These are phyloP conservation scores for Saccharum hybrid DNA, from an alignment of 202 grass and related monocot species.

Conservation along the genomic window DNA sequence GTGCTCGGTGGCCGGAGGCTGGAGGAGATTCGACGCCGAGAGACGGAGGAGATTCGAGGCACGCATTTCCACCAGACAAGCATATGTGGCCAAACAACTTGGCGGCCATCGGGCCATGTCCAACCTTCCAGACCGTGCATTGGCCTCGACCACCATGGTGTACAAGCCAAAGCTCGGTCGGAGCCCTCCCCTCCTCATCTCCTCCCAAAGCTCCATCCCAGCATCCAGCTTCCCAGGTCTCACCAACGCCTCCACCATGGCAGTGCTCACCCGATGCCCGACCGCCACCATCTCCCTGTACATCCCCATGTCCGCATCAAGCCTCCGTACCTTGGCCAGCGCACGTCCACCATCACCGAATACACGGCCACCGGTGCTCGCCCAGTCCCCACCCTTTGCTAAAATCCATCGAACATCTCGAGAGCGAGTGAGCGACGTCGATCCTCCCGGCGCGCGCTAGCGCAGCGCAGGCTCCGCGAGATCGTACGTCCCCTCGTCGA, in stretches of 20 bases:
- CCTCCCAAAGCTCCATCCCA: conserved; percentile 84
- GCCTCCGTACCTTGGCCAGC: conserved; percentile 79
- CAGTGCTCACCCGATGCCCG: conserved; percentile 59
- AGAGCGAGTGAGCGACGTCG: conserved; percentile 52
- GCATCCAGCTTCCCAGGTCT: conserved; percentile 86
- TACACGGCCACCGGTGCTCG: conserved; percentile 56
- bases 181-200: conserved; percentile 71
- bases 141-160: conserved; percentile 85
- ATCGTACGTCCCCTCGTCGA: conserved; percentile 77
- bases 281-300: conserved; percentile 83
- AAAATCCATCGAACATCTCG: conserved; percentile 88
- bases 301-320: conserved; percentile 78
- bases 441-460: conserved; percentile 72
- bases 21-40: too few relatives aligned
- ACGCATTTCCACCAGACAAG: too few relatives aligned
- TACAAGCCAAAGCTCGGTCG: conserved; percentile 80
- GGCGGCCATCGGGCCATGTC: conserved; percentile 36
- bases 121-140: conserved; percentile 80
- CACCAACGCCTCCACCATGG: conserved; percentile 76
- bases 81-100: conserved; percentile 51
- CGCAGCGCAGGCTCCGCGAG: conserved; percentile 70
- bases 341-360: conserved; percentile 69
- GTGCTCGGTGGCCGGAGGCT: too few relatives aligned
- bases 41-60: too few relatives aligned
- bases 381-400: conserved; percentile 42